These are phyloP conservation scores for Aspergillus alliaceus DNA, from an alignment of 2,329 filamentous ascomycete genomes.

Conservation along the genomic window DNA sequence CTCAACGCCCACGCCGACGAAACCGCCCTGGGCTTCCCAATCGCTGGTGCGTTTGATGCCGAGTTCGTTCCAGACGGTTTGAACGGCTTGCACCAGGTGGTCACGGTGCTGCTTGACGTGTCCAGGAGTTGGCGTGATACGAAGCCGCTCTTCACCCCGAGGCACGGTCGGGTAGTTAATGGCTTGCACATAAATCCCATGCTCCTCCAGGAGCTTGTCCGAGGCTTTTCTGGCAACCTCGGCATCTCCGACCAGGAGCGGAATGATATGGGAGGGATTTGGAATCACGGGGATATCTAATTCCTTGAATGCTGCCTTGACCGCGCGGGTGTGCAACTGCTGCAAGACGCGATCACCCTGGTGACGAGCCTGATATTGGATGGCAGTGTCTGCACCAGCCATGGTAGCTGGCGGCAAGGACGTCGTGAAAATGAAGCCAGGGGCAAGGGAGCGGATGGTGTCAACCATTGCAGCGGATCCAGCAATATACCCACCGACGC, in stretches of 20 bases:
- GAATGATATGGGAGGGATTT: slow-evolving; percentile 95
- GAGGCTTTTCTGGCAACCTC: slow-evolving; percentile 89
- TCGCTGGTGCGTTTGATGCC: slow-evolving; percentile 89
- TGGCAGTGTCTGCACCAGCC: slow-evolving; percentile 87
- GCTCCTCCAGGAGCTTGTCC: slow-evolving; percentile 84
- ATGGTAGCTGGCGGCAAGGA: slow-evolving; percentile 94
- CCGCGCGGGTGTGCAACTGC: slow-evolving; percentile 91
- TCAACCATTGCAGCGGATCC: slow-evolving; percentile 85
- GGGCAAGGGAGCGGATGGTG: slow-evolving; percentile 87
- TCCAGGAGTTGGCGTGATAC: slow-evolving; percentile 93
- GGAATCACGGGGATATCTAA: slow-evolving; percentile 94
- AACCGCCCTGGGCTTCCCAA: slow-evolving; percentile 88
- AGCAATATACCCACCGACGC: slow-evolving; percentile 96
- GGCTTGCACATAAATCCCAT: slow-evolving; percentile 94
- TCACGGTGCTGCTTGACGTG: slow-evolving; percentile 83
- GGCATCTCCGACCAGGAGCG: slow-evolving; percentile 89
- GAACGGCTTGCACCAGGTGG: slow-evolving; percentile 78
- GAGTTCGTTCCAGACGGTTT: slow-evolving; percentile 84
- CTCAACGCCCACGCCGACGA: slow-evolving; percentile 86
- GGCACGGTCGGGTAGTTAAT: slow-evolving; percentile 99
- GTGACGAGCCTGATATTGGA: slow-evolving; percentile 88
- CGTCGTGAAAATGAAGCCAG: slow-evolving; percentile 98
- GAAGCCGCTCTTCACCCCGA: slow-evolving; percentile 93
- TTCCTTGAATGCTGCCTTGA: slow-evolving; percentile 78
- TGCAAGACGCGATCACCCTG: slow-evolving; percentile 86